These are phyloP conservation scores for Phytopythium aichiense DNA, from an alignment of 352 stramenopile species.

Conservation along the genomic window DNA sequence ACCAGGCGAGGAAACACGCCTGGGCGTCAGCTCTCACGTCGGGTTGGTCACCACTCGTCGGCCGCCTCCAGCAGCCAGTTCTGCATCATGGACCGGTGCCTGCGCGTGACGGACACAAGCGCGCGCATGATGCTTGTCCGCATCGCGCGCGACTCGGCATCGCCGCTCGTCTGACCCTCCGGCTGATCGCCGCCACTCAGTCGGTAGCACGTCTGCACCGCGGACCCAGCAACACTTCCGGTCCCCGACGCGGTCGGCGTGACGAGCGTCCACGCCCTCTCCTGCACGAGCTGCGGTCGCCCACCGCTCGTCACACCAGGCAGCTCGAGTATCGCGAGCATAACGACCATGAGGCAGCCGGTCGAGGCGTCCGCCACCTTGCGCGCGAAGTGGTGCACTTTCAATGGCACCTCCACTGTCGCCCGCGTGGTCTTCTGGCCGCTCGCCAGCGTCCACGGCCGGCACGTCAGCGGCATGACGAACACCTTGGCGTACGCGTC, in stretches of 20 bases:
- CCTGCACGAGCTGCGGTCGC: neutral
- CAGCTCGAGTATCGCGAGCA: neutral
- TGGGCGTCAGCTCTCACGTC: too few relatives aligned
- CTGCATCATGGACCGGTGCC: neutral
- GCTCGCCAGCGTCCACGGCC: neutral
- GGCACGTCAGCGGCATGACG: neutral
- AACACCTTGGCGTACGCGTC: neutral
- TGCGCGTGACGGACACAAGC: neutral
- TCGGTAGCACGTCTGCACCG: neutral
- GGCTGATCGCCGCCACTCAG: neutral
- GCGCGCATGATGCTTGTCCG: neutral
- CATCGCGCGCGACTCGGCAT: neutral
- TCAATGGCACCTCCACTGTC: neutral
- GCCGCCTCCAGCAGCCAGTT: slow-evolving; percentile 2
- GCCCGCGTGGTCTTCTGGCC: neutral
- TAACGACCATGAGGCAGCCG: neutral
- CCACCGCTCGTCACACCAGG: neutral
- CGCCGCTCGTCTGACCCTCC: neutral
- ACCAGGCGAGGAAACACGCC: neutral
- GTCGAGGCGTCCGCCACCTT: neutral
- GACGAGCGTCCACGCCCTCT: neutral
- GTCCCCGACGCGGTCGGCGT: neutral
- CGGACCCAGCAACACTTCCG: neutral
- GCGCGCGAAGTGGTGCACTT: slow-evolving; percentile 1
- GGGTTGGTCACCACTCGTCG: slow-evolving; percentile 2